Evolutionary conservation across 1,284 basidiomycete genomes (phyloP), one percentile per base, ranked within the genome.

Genomic region (Ceratobasidium sp.): DNA sequence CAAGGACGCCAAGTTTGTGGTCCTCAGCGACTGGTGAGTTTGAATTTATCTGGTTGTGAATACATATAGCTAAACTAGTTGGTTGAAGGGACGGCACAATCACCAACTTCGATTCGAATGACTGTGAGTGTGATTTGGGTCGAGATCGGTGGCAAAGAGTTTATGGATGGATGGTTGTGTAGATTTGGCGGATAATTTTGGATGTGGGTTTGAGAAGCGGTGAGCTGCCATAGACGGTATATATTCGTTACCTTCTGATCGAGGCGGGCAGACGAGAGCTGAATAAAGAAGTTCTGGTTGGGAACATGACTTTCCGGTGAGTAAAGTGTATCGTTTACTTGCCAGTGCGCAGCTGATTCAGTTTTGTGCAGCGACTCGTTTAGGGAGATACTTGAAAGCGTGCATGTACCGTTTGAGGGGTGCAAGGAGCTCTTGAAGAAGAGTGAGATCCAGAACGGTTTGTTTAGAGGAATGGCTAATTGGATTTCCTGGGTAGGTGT

Each of bases 51-150:
- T 64, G 24, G 6, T 56, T 27, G 43, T 22, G 34, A 49, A 37
- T 41, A 27, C 56, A 7, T 54, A 19, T 46, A n/a, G n/a, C 24
- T 53, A 24, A 27, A 39, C 24, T 69, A 16, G 56, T 29, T 46
- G 68, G 9, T 58, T 48, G 8, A 81, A 93, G 91, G 94, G 95
- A 96, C 84, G 95, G 94, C 79, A 97, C 94, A 27, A 96, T 96
- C 83, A 96, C 94, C 7, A 94, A 89, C 62, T 88, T 87, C 79
- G 94, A 97, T 82, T 94, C 92, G 24, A 97, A 97, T 83, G 95
- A 97, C 80, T 95, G 92, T 93, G 80, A 78, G 90, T 61, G 39
- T 34, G 27, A 31, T 34, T 51, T 51, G n/a, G 63, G 61, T 37
- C 59, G 56, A 74, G 14, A 46, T 14, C 46, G 31, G 37, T 24